Conservation (phyloP, 495 filamentous ascomycete species). For the Xylaria curta region DNA sequence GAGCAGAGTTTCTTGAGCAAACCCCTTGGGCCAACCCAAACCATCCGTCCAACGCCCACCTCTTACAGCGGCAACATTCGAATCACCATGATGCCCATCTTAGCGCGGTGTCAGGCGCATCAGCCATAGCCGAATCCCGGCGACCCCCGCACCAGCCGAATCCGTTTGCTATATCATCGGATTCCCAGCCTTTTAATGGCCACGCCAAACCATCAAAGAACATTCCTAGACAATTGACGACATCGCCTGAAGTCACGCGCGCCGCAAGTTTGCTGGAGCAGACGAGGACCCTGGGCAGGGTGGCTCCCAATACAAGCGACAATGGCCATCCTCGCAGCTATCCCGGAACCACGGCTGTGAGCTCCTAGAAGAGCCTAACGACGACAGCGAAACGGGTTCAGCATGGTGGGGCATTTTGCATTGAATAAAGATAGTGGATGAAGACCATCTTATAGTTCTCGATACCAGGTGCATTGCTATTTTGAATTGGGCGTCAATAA, state of each 20-base stretch:
- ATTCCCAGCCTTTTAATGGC: slow-evolving; percentile 36
- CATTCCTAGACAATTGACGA: slow-evolving; percentile 33
- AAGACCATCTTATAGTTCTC: slow-evolving; percentile 16
- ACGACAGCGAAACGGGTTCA: not conserved
- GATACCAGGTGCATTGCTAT: slow-evolving; percentile 41
- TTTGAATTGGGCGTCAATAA: slow-evolving; percentile 41
- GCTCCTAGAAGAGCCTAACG: slow-evolving; percentile 18
- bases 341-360: slow-evolving; percentile 15
- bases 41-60: slow-evolving; percentile 70
- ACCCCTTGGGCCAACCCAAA: slow-evolving; percentile 90
- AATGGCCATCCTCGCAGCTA: slow-evolving; percentile 28
- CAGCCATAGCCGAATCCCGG: slow-evolving; percentile 39
- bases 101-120: slow-evolving; percentile 31
- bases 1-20: slow-evolving; percentile 81
- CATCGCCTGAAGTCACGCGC: slow-evolving; percentile 40
- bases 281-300: slow-evolving; percentile 37
- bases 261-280: slow-evolving; percentile 39
- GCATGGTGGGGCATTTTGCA: not conserved
- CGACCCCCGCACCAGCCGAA: slow-evolving; percentile 44
- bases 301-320: slow-evolving; percentile 28
- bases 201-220: slow-evolving; percentile 33
- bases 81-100: slow-evolving; percentile 40
- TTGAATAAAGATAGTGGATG: slow-evolving; percentile 25
- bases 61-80: slow-evolving; percentile 50
- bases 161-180: slow-evolving; percentile 37